These are phyloP conservation scores for Cerioporus squamosus DNA, from an alignment of 1,284 basidiomycete genomes.

Conservation along the genomic window DNA sequence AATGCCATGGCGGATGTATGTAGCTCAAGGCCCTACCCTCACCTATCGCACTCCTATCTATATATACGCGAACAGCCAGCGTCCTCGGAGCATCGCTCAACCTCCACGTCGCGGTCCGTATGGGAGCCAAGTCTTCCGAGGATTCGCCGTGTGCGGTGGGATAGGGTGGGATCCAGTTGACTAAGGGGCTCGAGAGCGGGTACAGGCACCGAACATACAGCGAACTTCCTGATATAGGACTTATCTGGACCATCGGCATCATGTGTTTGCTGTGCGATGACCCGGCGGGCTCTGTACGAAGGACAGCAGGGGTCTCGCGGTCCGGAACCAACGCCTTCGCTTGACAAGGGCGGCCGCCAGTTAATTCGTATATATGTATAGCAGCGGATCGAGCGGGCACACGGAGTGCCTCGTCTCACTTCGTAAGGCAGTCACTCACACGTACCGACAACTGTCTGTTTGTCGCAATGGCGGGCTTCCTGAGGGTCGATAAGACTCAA, in stretches of 20 bases:
- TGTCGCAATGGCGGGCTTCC: slow-evolving; percentile 39
- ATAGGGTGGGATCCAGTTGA: background rate
- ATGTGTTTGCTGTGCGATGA: background rate
- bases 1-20: slow-evolving; percentile 9
- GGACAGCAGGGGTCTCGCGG: background rate
- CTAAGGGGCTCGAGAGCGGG: background rate
- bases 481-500: slow-evolving; percentile 59
- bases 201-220: background rate
- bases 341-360: background rate
- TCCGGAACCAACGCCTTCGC: background rate
- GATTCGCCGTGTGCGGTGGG: slow-evolving; percentile 2
- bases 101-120: background rate
- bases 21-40: background rate
- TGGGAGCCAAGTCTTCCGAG: background rate
- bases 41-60: background rate
- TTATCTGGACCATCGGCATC: slow-evolving; percentile 2
- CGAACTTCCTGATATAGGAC: background rate
- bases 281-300: background rate
- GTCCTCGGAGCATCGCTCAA: background rate
- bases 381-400: background rate
- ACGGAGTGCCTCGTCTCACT: background rate
- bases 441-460: background rate
- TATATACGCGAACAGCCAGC: background rate
- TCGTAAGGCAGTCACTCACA: background rate
- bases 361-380: background rate